These are phyloP conservation scores for Sclerotinia spermophila DNA, from an alignment of 2,329 filamentous ascomycete species.

Conservation along the genomic window DNA sequence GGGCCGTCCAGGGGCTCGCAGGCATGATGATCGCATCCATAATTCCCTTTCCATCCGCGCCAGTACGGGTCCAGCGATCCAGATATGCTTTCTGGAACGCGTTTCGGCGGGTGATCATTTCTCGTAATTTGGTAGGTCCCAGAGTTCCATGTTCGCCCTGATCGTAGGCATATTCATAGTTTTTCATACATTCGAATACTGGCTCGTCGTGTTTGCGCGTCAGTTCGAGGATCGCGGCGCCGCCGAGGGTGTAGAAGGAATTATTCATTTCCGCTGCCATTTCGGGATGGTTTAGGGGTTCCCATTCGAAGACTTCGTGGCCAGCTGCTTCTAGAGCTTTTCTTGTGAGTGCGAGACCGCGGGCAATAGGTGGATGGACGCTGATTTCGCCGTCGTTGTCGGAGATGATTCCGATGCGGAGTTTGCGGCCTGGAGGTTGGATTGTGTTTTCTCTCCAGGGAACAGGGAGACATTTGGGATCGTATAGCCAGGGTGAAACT, in stretches of 20 bases:
- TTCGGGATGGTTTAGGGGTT: slow-evolving; percentile 35
- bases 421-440: slow-evolving; percentile 22
- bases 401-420: slow-evolving; percentile 22
- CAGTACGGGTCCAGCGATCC: slow-evolving; percentile 39
- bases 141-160: slow-evolving; percentile 33
- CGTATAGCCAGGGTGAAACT: slow-evolving; percentile 36
- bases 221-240: slow-evolving; percentile 33
- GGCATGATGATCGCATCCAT: slow-evolving; percentile 40
- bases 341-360: slow-evolving; percentile 12
- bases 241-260: slow-evolving; percentile 38
- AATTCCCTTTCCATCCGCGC: slow-evolving; percentile 11
- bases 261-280: slow-evolving; percentile 33
- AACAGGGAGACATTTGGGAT: slow-evolving; percentile 38
- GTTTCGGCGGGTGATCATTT: slow-evolving; percentile 37
- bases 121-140: slow-evolving; percentile 33
- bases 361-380: slow-evolving; percentile 13
- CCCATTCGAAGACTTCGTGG: slow-evolving; percentile 17
- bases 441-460: slow-evolving; percentile 30
- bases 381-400: slow-evolving; percentile 16
- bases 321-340: slow-evolving; percentile 7
- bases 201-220: slow-evolving; percentile 34
- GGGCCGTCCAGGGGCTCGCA: slow-evolving; percentile 38
- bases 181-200: slow-evolving; percentile 33
- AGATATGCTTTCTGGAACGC: slow-evolving; percentile 38
- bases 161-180: slow-evolving; percentile 32